phyloP scores from a whole-genome alignment of 495 filamentous ascomycete species.

The Aspergillus haitiensis region DNA sequence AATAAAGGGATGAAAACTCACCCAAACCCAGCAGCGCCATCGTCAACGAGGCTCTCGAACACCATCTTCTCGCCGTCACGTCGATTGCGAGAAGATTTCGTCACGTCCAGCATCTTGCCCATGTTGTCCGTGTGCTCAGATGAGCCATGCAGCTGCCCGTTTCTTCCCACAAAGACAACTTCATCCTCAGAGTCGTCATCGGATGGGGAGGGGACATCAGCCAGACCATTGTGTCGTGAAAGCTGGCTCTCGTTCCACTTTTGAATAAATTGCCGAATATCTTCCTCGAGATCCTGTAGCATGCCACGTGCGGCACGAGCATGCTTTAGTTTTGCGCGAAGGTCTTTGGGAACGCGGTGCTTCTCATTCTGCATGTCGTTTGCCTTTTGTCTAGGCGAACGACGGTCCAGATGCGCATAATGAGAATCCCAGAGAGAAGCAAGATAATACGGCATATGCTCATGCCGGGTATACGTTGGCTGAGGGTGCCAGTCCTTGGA shows the following conservation, averaged over 20 bases:
- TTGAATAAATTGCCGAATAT: constrained; percentile 60
- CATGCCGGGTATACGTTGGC: constrained; percentile 73
- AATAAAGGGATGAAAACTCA: constrained; percentile 46
- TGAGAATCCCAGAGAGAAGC: constrained; percentile 83
- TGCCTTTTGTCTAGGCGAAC: constrained; percentile 41
- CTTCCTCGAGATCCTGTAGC: constrained; percentile 64
- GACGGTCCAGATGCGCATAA: constrained; percentile 47
- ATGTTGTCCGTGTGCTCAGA: constrained; percentile 36
- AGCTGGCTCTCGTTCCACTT: constrained; percentile 55
- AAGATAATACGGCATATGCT: constrained; percentile 80
- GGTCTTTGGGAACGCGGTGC: constrained; percentile 48
- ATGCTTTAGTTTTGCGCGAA: constrained; percentile 65
- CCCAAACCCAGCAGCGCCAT: constrained; percentile 78
- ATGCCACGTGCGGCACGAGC: constrained; percentile 66
- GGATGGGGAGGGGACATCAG: constrained; percentile 50
- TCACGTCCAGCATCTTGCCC: constrained; percentile 35
- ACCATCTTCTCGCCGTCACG: constrained; percentile 70
- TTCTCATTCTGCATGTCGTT: constrained; percentile 41
- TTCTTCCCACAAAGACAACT: constrained; percentile 86
- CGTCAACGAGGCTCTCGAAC: constrained; percentile 71
- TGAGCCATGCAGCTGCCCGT: constrained; percentile 70
- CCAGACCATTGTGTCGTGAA: constrained; percentile 44
- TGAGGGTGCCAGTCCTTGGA: constrained; percentile 77
- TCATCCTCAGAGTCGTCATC: constrained; percentile 75
- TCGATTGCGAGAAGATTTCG: constrained; percentile 47